Conservation (phyloP, 495 filamentous ascomycete species). For the Aspergillus asperescens region DNA sequence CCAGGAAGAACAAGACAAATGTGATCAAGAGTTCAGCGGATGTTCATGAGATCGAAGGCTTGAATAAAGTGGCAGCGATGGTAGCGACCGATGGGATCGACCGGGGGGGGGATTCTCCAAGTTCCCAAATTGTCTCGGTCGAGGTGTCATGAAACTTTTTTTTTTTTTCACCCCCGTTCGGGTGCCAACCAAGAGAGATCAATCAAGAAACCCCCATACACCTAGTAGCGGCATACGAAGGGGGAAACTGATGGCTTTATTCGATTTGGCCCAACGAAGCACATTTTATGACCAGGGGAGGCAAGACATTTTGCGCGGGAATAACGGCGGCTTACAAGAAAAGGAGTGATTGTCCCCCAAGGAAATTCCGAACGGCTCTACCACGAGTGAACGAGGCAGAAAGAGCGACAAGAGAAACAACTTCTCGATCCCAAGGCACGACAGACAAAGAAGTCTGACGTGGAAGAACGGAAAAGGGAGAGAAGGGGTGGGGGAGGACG, state of each 20-base stretch:
- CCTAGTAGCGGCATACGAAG: background rate
- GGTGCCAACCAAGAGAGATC: background rate
- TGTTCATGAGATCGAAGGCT: background rate
- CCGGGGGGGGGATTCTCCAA: constrained; percentile 8
- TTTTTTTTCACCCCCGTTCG: background rate
- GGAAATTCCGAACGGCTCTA: constrained; percentile 21
- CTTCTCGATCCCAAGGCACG: constrained; percentile 22
- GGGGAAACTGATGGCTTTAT: background rate
- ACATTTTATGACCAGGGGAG: constrained; percentile 3
- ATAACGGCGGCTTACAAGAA: constrained; percentile 23
- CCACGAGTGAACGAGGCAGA: constrained; percentile 42
- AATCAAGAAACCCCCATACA: background rate
- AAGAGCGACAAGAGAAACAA: constrained; percentile 7
- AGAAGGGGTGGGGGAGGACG: constrained; percentile 16
- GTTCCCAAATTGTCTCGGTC: constrained; percentile 8
- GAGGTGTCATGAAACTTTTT: constrained; percentile 14
- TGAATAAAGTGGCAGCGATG: background rate
- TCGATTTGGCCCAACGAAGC: constrained; percentile 8
- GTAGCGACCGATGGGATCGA: constrained; percentile 18
- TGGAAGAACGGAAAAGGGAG: constrained; percentile 16
- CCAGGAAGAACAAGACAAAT: background rate
- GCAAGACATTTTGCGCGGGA: constrained; percentile 4
- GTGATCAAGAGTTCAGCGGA: background rate
- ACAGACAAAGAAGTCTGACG: constrained; percentile 22
- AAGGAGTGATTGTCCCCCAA: constrained; percentile 23